Base-by-base conservation (phyloP, 441 rosid genomes). In the Metrosideros polymorpha region DNA sequence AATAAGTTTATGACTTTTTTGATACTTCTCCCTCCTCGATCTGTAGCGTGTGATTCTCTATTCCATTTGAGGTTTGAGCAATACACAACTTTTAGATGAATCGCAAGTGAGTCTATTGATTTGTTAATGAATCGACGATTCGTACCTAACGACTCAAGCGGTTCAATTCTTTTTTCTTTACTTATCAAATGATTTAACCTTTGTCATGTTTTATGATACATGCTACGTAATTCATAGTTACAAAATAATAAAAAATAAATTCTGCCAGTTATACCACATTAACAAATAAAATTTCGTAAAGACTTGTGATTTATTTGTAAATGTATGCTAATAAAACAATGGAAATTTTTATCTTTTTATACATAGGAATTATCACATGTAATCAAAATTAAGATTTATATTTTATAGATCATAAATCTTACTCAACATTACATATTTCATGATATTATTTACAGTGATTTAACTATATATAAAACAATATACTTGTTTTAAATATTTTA, bases 11-110 rank as follows among this genome's bases (percentile, higher is more conserved):
- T n/a, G n/a, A n/a, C n/a, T n/a, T n/a, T n/a, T n/a, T n/a, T n/a
- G n/a, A n/a, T n/a, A n/a, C n/a, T n/a, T n/a, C n/a, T n/a, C n/a
- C n/a, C n/a, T n/a, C 15, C 17, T 66, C 5, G 0, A 2, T 5
- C 39, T 42, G n/a, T 1, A 1, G 1, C 2, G 4, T 66, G 14
- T 14, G 0, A 71, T 39, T 19, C 15, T 71, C 0, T 22, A 0
- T 66, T 71, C 47, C n/a, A 19, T 10, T 39, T 4, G 7, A 71
- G n/a, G 0, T 35, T 0, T 3, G 15, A 35, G 6, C 45, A 6
- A 35, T 35, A 22, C 7, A 0, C 61, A 35, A 4, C 6, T 61
- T 61, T 63, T 18, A 9, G 25, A 63, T 63, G 24, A 63, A 63
- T 63, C 13, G 4, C 27, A 4, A 32, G 13, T 0, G 3, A 8